Percentiles rank a stretch among this genome's conserved stretches.
phyloP scores from a whole-genome alignment of 2,329 filamentous ascomycete species.

The Neocatenulostroma microsporum region DNA sequence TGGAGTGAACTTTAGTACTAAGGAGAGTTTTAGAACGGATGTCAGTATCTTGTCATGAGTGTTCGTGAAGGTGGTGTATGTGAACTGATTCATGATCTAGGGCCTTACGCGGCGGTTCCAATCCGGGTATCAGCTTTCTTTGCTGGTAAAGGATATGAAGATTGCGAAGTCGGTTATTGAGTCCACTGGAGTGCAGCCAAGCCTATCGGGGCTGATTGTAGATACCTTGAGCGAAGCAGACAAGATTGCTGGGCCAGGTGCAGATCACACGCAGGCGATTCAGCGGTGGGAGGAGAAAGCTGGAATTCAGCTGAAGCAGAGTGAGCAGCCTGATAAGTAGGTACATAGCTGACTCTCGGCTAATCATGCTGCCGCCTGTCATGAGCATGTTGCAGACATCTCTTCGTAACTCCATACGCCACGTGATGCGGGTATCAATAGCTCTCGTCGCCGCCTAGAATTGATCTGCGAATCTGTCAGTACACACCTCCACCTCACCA shows the following conservation, averaged over 20 bases:
- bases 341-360: too few species aligned
- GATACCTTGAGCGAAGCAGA: constrained; percentile 22
- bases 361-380: too few species aligned
- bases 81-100: constrained; percentile 5
- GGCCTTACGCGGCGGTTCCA: constrained; percentile 19
- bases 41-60: constrained; percentile 7
- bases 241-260: constrained; percentile 19
- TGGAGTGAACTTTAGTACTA: constrained; percentile 31
- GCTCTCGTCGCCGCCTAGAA: constrained; percentile 7
- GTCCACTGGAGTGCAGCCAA: constrained; percentile 20
- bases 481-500: background rate
- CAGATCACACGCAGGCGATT: constrained; percentile 27
- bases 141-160: constrained; percentile 28
- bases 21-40: constrained; percentile 16
- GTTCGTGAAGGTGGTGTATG: background rate
- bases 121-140: constrained; percentile 26
- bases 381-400: background rate
- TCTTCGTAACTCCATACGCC: constrained; percentile 2
- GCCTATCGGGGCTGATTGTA: constrained; percentile 21
- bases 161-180: constrained; percentile 28
- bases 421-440: constrained; percentile 7
- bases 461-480: constrained; percentile 8
- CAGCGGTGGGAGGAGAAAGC: constrained; percentile 26
- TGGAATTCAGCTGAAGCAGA: constrained; percentile 24
- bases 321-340: constrained; percentile 6